phyloP scores from a whole-genome alignment of 106 monocot genomes.

The Hemerocallis citrina region DNA sequence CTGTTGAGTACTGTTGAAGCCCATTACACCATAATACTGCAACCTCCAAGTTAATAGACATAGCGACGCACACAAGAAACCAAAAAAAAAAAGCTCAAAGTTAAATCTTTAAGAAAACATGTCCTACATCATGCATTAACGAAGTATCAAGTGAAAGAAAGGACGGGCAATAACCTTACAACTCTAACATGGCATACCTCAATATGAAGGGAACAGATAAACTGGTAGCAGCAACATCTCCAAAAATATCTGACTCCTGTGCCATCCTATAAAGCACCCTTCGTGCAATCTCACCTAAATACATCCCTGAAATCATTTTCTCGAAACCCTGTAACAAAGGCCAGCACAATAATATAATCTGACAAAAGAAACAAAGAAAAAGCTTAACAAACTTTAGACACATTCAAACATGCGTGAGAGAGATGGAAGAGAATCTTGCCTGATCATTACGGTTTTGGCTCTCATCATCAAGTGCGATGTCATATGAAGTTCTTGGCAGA shows the following conservation, averaged over 20 bases:
- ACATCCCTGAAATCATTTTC: constrained; percentile 93
- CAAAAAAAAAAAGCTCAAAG: too few relatives aligned
- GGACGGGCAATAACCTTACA: too few relatives aligned
- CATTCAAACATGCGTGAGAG: too few relatives aligned
- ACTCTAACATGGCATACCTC: constrained; percentile 31
- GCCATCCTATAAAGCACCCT: constrained; percentile 58
- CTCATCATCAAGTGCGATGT: constrained; percentile 63
- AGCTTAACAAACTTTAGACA: neutral
- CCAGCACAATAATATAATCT: neutral
- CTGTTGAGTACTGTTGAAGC: too few relatives aligned
- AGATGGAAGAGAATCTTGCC: constrained; percentile 17
- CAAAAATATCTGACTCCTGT: constrained; percentile 65
- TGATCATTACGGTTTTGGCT: constrained; percentile 67
- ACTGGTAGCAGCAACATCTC: constrained; percentile 21
- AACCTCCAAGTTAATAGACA: too few relatives aligned
- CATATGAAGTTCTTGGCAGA: constrained; percentile 81
- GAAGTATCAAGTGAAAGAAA: too few relatives aligned
- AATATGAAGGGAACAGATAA: constrained; percentile 48
- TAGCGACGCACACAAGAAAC: too few relatives aligned
- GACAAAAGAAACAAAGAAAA: neutral
- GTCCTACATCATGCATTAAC: too few relatives aligned
- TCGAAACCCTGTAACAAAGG: constrained; percentile 64
- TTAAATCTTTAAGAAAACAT: neutral
- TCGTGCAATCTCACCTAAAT: constrained; percentile 78
- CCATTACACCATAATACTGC: too few relatives aligned